Base-by-base conservation (phyloP, 176 grass and related monocot species). In the Poa pratensis region DNA sequence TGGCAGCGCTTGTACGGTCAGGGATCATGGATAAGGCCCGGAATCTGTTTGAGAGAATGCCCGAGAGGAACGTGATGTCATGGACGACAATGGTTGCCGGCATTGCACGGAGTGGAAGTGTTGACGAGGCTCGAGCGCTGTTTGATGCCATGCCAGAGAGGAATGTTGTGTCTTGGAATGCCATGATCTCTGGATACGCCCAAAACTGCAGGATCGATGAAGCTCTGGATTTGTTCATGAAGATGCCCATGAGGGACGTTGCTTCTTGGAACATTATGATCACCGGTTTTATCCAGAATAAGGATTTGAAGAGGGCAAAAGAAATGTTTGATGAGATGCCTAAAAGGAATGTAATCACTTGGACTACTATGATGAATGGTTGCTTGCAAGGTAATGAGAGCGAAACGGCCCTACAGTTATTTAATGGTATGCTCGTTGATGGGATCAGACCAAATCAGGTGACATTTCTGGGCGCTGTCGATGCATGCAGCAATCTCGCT, bases 291-390 rank as follows among this genome's bases (percentile, higher is more conserved):
- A 86, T 92, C 67, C 72, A 86, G 66, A 86, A 80, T n/a, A 90
- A 88, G 78, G 51, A 86, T 68, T 76, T 92, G 79, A 86, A 72
- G 58, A 84, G 46, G 71, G 83, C 90, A 49, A 60, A 9, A 3
- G 34, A 86, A 27, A 30, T 92, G 39, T 92, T 92, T 75, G 83
- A 86, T 64, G 74, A 83, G 66, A 84, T 76, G 84, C 90, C 90
- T 11, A 32, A n/a, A 62, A 77, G 84, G 72, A 90, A 92, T 92
- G 84, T 90, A 32, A 75, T 92, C 24, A 81, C 73, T 69, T 92
- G 90, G 94, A 97, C 94, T 52, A 86, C 91, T 13, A 94, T 97
- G 94, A 92, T 97, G 67, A 85, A 88, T 64, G 91, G 94, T 77
- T 94, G 91, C 64, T 82, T 90, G 52, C 87, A 97, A 76, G 55